Conservation (phyloP, 371 early-diverging fungal species). For the Dichotomocladium elegans region DNA sequence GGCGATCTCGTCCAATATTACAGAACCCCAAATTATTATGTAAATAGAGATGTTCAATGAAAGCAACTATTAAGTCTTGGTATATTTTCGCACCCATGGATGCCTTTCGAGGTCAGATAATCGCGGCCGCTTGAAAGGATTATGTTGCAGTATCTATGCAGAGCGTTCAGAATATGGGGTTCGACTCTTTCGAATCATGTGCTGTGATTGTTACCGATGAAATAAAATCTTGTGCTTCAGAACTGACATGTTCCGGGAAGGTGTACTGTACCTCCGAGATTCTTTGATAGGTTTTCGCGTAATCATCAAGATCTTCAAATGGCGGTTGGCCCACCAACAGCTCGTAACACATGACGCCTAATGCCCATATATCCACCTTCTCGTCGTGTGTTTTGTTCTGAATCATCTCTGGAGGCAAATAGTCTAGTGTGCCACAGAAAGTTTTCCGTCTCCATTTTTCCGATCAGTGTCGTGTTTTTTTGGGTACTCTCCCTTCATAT, state of each 20-base stretch:
- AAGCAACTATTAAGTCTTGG: neutral
- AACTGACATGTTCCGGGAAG: constrained; percentile 75
- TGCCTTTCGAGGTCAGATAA: constrained; percentile 76
- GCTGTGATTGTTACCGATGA: constrained; percentile 36
- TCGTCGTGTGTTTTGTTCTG: constrained; percentile 77
- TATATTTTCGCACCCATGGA: constrained; percentile 63
- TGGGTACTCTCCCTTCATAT: neutral
- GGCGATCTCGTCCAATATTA: constrained; percentile 79
- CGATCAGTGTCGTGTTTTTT: neutral
- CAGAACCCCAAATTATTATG: constrained; percentile 96
- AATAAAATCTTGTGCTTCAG: constrained; percentile 85
- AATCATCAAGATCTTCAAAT: constrained; percentile 74
- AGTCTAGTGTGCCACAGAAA: constrained; percentile 97
- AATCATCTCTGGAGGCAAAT: constrained; percentile 92
- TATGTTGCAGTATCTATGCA: constrained; percentile 69
- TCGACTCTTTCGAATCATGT: neutral
- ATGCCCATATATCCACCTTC: constrained; percentile 93
- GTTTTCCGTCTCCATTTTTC: constrained; percentile 64
- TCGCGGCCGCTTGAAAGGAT: constrained; percentile 70
- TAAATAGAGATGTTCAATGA: constrained; percentile 41
- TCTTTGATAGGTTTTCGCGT: constrained; percentile 72
- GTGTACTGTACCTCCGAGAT: constrained; percentile 79
- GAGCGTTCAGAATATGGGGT: neutral
- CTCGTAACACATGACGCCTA: constrained; percentile 96
- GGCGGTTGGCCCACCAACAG: constrained; percentile 93